Conservation (phyloP, 768 basidiomycete species). For the Psilocybe azurescens region DNA sequence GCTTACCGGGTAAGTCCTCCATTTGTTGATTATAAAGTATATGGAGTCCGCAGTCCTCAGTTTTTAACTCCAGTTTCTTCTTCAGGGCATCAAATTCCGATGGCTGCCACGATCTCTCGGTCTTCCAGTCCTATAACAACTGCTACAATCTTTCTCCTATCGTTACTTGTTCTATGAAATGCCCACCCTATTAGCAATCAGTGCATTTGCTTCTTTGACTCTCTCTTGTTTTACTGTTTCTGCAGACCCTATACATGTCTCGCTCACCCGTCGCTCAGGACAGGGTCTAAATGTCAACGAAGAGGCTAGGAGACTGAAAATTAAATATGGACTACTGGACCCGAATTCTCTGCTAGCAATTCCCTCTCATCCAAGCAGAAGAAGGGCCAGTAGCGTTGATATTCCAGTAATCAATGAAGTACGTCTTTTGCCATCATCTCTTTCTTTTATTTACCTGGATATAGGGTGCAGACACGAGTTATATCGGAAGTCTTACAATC, state of each 20-base stretch:
- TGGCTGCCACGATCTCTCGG: background rate
- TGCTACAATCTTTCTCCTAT: background rate
- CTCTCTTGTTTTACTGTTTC: conserved; percentile 33
- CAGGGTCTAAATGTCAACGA: conserved; percentile 36
- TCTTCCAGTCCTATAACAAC: background rate
- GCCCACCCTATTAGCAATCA: background rate
- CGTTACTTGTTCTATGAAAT: background rate
- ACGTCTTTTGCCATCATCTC: conserved; percentile 14
- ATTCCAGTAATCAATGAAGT: conserved; percentile 60
- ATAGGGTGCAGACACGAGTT: conserved; percentile 62
- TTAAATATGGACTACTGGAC: conserved; percentile 49
- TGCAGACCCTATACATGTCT: conserved; percentile 51
- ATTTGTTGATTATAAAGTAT: background rate
- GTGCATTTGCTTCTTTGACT: conserved; percentile 29
- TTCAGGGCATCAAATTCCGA: background rate
- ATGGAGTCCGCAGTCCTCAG: background rate
- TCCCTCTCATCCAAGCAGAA: conserved; percentile 24
- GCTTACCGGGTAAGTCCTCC: background rate
- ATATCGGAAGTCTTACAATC: conserved; percentile 56
- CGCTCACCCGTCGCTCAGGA: conserved; percentile 43
- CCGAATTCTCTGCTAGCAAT: conserved; percentile 11
- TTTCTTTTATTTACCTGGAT: conserved; percentile 2
- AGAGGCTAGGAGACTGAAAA: conserved; percentile 48
- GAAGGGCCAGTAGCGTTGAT: conserved; percentile 41
- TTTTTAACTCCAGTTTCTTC: background rate